These are phyloP conservation scores for Plasmodium fragile DNA, from an alignment of 169 alveolate genomes.

Conservation along the genomic window DNA sequence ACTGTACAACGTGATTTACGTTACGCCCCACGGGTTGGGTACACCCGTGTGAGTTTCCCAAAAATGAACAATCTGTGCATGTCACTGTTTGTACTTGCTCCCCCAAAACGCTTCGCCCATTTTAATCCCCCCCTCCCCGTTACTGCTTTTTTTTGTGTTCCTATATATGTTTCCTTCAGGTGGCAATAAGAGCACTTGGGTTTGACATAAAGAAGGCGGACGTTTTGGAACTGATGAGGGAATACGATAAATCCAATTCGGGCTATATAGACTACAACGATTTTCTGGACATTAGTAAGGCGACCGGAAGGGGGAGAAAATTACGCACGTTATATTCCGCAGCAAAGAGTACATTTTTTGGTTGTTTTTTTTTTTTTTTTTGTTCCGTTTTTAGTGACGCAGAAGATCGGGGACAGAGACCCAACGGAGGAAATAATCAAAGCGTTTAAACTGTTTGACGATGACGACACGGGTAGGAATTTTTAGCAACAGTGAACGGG, in stretches of 20 bases:
- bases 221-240: slow-evolving; percentile 90
- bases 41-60: not conserved
- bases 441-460: slow-evolving; percentile 97
- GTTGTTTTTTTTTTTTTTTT: slow-evolving; percentile 2
- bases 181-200: slow-evolving; percentile 99
- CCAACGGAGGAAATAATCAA: slow-evolving; percentile 96
- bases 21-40: not conserved
- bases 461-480: slow-evolving; percentile 92
- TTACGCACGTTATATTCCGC: not conserved
- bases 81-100: too few relatives aligned
- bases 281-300: slow-evolving; percentile 87
- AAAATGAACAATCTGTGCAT: too few relatives aligned
- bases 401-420: slow-evolving; percentile 93
- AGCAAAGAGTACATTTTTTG: not conserved
- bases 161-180: slow-evolving; percentile 82
- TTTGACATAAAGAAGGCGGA: slow-evolving; percentile 97
- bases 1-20: not conserved
- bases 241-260: slow-evolving; percentile 90
- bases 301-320: not conserved
- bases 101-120: not conserved
- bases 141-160: not conserved
- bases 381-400: slow-evolving; percentile 83
- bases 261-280: slow-evolving; percentile 88
- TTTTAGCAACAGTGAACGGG: not conserved
- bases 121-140: not conserved